These are phyloP conservation scores for Centrapalus pauciflorus DNA, from an alignment of 129 eudicot species.

Conservation along the genomic window DNA sequence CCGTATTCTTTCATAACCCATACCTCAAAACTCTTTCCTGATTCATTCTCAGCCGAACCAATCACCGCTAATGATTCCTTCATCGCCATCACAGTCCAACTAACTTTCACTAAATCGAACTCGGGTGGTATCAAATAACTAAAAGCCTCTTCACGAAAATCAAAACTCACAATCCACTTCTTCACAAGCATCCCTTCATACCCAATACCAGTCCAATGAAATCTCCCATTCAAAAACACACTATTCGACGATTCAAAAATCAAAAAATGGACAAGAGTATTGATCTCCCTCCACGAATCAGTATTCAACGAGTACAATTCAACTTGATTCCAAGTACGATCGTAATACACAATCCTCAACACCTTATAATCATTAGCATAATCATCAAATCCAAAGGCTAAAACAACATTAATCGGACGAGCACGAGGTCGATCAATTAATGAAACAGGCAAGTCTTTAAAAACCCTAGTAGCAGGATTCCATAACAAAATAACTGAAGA, in stretches of 20 bases:
- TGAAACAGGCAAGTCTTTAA: conserved; percentile 13
- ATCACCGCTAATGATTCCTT: conserved; percentile 12
- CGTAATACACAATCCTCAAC: conserved; percentile 24
- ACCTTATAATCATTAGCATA: conserved; percentile 13
- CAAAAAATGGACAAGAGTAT: conserved; percentile 4
- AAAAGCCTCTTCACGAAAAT: conserved; percentile 21
- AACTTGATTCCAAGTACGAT: conserved; percentile 12
- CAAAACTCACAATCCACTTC: conserved; percentile 20
- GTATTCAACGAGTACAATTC: conserved; percentile 17
- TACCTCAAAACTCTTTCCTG: conserved; percentile 15
- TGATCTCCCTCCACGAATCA: conserved; percentile 19
- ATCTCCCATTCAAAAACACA: conserved; percentile 16
- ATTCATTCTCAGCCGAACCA: conserved; percentile 9
- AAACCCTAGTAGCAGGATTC: conserved; percentile 31
- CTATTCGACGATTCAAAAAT: conserved; percentile 9
- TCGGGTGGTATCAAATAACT: conserved; percentile 18
- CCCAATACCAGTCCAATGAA: conserved; percentile 25
- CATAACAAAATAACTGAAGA: conserved; percentile 13
- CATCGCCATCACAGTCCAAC: conserved; percentile 12
- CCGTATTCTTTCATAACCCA: conserved; percentile 34
- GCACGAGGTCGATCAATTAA: conserved; percentile 8
- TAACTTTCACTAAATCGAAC: conserved; percentile 10
- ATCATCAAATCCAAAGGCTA: conserved; percentile 21
- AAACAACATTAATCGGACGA: conserved; percentile 20
- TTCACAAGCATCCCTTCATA: conserved; percentile 21